Evolutionary conservation across 208 protist species (phyloP), one percentile per base, ranked within the genome.

Genomic region (Porcisia hertigi): DNA sequence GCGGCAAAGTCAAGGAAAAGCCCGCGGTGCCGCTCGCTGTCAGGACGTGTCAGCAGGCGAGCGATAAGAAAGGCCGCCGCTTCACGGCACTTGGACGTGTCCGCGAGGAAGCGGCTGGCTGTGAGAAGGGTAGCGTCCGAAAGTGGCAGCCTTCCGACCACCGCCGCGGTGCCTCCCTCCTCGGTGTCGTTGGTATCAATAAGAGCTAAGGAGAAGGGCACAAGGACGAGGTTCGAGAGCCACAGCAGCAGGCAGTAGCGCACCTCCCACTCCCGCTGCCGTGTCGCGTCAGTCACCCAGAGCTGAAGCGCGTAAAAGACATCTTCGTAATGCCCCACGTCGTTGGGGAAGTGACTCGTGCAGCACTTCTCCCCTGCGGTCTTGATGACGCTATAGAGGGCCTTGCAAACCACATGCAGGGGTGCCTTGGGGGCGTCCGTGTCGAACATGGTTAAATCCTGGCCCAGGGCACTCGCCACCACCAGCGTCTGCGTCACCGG

Each of bases 181-280:
- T 53, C 71, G 57, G 43, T 58, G 41, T 64, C 23, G 60, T 78
- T 59, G 11, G 89, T 87, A 88, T 99, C 98, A 30, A 99, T 93
- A 71, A 96, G 81, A 45, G 76, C 74, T 18, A 99, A 86, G 39
- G 94, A 86, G 81, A 99, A 99, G 11, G 99, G 99, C 9, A 99
- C 92, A 30, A 99, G 89, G 14, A 98, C 88, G 39, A 99, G 86
- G 69, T 99, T 96, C 34, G 93, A 98, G 0, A 99, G 88, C 98
- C 99, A 99, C 5, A 99, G 81, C 41, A 99, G 81, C 36, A 99
- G 79, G 67, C 98, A 91, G 90, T 99, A 99, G 62, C 97, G 91
- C 65, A 96, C 89, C 82, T 99, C 92, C 98, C 98, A 99, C 78
- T 94, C 89, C 25, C 87, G 87, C 60, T 83, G 92, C 57, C 78